Percentiles rank a stretch among this genome's conserved stretches.
Evolutionary conservation across 2,329 filamentous ascomycete species (phyloP).

Genomic region (Phyllosticta citriasiana): DNA sequence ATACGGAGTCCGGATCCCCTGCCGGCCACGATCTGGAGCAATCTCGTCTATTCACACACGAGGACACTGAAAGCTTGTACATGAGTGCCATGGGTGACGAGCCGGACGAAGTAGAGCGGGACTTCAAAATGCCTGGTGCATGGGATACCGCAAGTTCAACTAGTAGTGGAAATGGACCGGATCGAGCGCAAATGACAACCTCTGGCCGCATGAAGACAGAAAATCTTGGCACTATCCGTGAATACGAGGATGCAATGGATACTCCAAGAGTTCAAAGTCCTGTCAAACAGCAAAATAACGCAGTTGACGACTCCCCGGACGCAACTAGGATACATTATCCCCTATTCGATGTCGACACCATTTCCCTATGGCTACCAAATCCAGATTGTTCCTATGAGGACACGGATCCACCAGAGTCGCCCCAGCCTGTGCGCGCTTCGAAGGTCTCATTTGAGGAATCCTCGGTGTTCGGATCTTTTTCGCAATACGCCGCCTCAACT

Average conservation of each 20-base stretch:
- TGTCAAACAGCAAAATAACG: conserved; percentile 4
- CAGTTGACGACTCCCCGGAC: not conserved
- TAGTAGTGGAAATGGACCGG: conserved; percentile 11
- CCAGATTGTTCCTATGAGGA: not conserved
- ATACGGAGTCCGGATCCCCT: not conserved
- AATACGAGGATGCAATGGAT: conserved; percentile 27
- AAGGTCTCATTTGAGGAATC: conserved; percentile 20
- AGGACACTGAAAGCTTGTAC: conserved; percentile 80
- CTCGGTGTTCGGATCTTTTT: conserved; percentile 36
- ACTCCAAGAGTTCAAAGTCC: conserved; percentile 29
- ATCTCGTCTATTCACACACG: conserved; percentile 66
- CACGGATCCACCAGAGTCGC: not conserved
- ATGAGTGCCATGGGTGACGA: conserved; percentile 55
- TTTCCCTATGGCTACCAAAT: conserved; percentile 29
- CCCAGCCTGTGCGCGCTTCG: not conserved
- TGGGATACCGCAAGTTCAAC: conserved; percentile 27
- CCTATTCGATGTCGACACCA: conserved; percentile 26
- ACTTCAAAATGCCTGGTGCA: conserved; percentile 29
- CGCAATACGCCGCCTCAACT: conserved; percentile 35
- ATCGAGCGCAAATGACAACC: not conserved
- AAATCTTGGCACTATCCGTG: conserved; percentile 17
- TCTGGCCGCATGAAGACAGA: not conserved
- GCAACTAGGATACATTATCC: conserved; percentile 13
- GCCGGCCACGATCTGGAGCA: conserved; percentile 19
- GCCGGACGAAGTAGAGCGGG: conserved; percentile 16